Conservation (phyloP, 169 alveolate species). For the Plasmodium fragile region DNA sequence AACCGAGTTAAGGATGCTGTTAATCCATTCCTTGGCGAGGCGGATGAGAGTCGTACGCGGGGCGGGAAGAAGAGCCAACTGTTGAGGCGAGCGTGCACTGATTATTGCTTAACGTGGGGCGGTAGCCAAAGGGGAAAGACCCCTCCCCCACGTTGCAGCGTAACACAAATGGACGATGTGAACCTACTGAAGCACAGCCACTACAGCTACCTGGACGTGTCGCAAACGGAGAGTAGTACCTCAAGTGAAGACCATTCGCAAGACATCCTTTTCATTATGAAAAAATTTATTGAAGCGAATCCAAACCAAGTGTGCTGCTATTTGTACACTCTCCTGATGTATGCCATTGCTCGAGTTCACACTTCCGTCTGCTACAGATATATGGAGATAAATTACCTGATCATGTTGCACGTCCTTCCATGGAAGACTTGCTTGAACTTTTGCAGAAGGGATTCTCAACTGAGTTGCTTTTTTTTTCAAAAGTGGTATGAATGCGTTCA, state of each 20-base stretch:
- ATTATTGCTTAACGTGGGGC: not conserved
- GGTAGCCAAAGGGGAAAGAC: not conserved
- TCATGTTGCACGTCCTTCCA: constrained; percentile 42
- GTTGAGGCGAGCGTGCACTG: not conserved
- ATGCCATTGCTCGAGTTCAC: constrained; percentile 26
- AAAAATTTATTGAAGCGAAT: constrained; percentile 15
- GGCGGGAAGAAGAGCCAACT: not conserved
- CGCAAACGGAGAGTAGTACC: not conserved
- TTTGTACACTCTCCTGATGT: constrained; percentile 45
- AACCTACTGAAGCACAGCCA: not conserved
- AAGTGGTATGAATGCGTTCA: constrained; percentile 66
- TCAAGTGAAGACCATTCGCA: constrained; percentile 2
- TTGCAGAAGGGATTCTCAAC: constrained; percentile 6
- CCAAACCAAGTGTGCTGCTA: constrained; percentile 5
- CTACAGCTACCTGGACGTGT: not conserved
- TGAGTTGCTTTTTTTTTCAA: constrained; percentile 70
- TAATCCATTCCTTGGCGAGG: not conserved
- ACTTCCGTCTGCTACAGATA: constrained; percentile 36
- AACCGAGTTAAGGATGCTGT: not conserved
- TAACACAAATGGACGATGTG: not conserved
- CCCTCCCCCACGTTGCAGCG: not conserved
- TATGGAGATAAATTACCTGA: constrained; percentile 47
- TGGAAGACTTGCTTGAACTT: constrained; percentile 25
- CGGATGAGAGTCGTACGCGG: not conserved
- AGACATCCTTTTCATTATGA: not conserved